phyloP scores from a whole-genome alignment of 2,329 filamentous ascomycete genomes.

The Sporothrix globosa region DNA sequence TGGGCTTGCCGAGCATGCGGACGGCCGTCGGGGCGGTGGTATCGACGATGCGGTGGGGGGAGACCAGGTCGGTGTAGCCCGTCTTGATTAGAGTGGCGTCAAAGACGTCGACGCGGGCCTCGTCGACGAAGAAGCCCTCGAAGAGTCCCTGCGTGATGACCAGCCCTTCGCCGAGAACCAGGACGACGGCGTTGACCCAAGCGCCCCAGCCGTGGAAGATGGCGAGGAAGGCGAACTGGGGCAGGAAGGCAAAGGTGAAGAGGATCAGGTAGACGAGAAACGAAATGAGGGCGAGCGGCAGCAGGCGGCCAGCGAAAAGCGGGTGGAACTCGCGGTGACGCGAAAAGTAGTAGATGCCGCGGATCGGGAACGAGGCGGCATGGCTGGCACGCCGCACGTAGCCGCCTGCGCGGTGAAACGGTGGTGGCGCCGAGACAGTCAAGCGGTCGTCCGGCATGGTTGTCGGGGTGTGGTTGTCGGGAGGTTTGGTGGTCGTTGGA shows the following conservation, averaged over 20 bases:
- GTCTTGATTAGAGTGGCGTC: slow-evolving; percentile 79
- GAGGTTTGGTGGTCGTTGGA: neutral
- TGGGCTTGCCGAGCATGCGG: slow-evolving; percentile 81
- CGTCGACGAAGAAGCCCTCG: slow-evolving; percentile 80
- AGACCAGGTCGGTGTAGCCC: slow-evolving; percentile 69
- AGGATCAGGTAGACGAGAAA: slow-evolving; percentile 80
- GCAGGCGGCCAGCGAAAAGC: slow-evolving; percentile 73
- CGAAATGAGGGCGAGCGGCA: slow-evolving; percentile 82
- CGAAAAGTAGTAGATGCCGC: slow-evolving; percentile 82
- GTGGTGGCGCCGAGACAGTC: slow-evolving; percentile 4
- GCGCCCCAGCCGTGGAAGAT: slow-evolving; percentile 86
- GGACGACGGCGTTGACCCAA: slow-evolving; percentile 85
- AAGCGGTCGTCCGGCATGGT: slow-evolving; percentile 12
- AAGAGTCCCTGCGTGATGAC: slow-evolving; percentile 72
- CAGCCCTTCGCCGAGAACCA: slow-evolving; percentile 81
- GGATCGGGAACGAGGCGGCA: slow-evolving; percentile 60
- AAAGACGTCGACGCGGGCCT: slow-evolving; percentile 78
- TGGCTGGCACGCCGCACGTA: slow-evolving; percentile 32
- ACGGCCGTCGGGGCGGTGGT: slow-evolving; percentile 71
- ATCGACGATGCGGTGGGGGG: slow-evolving; percentile 66
- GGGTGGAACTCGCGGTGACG: slow-evolving; percentile 80
- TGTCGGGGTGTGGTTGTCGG: neutral
- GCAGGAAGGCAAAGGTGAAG: slow-evolving; percentile 85
- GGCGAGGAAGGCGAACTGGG: slow-evolving; percentile 84
- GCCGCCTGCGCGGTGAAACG: slow-evolving; percentile 27